Conservation (phyloP, 371 early-diverging fungal genomes). For the Zychaea mexicana region DNA sequence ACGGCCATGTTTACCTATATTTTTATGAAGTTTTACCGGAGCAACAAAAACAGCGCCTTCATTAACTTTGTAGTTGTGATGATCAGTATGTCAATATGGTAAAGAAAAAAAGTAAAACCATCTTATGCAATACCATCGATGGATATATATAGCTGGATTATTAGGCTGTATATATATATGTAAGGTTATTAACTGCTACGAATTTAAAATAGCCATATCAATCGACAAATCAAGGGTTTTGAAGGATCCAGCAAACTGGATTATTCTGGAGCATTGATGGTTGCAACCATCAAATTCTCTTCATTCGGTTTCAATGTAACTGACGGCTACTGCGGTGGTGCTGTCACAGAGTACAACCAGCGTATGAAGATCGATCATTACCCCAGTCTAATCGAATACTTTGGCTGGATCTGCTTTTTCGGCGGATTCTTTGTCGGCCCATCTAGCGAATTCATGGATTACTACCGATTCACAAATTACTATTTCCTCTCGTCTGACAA, state of each 20-base stretch:
- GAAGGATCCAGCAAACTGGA: conserved; percentile 66
- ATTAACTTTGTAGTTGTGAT: conserved; percentile 74
- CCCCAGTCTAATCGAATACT: conserved; percentile 78
- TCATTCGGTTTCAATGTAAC: conserved; percentile 83
- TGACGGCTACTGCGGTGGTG: conserved; percentile 13
- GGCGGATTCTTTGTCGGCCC: conserved; percentile 88
- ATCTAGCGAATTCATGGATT: conserved; percentile 77
- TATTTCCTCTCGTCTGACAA: conserved; percentile 11
- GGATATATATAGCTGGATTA: background rate
- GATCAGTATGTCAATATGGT: conserved; percentile 78
- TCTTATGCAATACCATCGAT: no score
- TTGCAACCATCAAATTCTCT: conserved; percentile 86
- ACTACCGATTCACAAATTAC: conserved; percentile 29
- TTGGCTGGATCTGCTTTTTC: conserved; percentile 91
- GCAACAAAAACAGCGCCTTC: conserved; percentile 60
- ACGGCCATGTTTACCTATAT: conserved; percentile 60
- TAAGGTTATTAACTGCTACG: no score
- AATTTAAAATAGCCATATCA: conserved; percentile 66
- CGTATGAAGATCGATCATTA: conserved; percentile 56
- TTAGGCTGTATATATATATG: background rate
- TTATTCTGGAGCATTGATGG: conserved; percentile 90
- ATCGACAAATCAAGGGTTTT: conserved; percentile 55
- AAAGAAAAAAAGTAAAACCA: no score
- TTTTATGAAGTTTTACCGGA: conserved; percentile 46
- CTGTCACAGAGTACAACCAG: conserved; percentile 55